Conservation (phyloP, 768 basidiomycete genomes). For the Brasilioporus rufonigricans region DNA sequence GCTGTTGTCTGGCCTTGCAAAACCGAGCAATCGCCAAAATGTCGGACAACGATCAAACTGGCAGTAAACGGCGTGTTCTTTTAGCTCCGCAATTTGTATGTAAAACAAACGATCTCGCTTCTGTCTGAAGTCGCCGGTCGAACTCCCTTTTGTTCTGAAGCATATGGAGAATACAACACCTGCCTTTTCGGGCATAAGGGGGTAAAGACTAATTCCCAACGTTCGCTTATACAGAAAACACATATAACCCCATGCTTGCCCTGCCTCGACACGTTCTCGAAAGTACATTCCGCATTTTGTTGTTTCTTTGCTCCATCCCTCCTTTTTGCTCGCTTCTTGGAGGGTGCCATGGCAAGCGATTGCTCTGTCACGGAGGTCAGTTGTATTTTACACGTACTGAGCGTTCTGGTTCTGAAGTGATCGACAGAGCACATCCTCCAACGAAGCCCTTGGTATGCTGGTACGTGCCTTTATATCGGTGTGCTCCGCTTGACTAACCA, state of each 20-base stretch:
- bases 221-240: constrained; percentile 5
- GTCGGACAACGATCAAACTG: constrained; percentile 1
- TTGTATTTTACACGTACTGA: background rate
- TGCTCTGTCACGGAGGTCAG: constrained; percentile 32
- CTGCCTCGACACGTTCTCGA: constrained; percentile 4
- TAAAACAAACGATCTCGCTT: constrained; percentile 11
- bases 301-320: background rate
- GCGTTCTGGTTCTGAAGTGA: constrained; percentile 5
- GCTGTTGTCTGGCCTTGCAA: constrained; percentile 2
- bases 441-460: constrained; percentile 14
- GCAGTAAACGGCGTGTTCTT: constrained; percentile 8
- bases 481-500: background rate
- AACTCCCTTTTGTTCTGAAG: constrained; percentile 25
- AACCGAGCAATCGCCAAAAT: background rate
- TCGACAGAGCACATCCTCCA: constrained; percentile 23
- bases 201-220: constrained; percentile 8
- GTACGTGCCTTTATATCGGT: constrained; percentile 5
- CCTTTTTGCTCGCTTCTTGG: background rate
- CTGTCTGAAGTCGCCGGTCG: constrained; percentile 9
- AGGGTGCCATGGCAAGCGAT: constrained; percentile 20
- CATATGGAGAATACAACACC: constrained; percentile 27
- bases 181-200: constrained; percentile 33
- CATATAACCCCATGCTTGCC: constrained; percentile 16
- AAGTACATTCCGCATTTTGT: background rate
- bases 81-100: constrained; percentile 15